Base-by-base conservation (phyloP, 352 stramenopile species). In the Globisporangium lucens region DNA sequence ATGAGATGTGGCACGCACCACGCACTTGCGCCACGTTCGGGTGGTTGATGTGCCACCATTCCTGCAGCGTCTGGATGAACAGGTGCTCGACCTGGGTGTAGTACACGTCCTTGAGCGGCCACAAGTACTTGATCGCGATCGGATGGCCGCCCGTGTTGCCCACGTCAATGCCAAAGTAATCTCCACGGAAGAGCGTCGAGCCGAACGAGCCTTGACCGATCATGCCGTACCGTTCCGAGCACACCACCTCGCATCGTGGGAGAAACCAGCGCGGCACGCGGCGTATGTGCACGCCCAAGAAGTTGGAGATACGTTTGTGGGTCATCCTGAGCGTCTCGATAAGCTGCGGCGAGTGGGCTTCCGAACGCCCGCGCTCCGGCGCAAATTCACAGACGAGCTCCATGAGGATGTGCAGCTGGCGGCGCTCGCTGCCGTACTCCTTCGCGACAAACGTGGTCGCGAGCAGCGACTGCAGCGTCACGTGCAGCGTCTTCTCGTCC, bases 241-340 rank as follows among this genome's bases (percentile, higher is more conserved):
- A 89, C 35, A 87, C 79, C 22, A 92, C 73, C 38, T 87, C 75
- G 10, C 63, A 73, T 1, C 74, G 65, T 1, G 83, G 74, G 10
- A 89, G 57, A 56, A 86, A 92, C 83, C 83, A 92, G 22, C 73
- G 73, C 5, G 83, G 83, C 9, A 92, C 76, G 20, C 79, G 78
- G 9, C 80, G 77, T 49, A 83, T 64, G 41, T 81, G 81, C 46
- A 89, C 53, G 30, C 72, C 78, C 46, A 66, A 85, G 55, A 78
- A 77, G 67, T 71, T 82, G 46, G 75, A 80, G 60, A 88, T 76
- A 8, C 79, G 77, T 61, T 79, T 75, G 68, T 92, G 83, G 9
- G 77, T 79, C 75, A 85, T 85, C 72, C 83, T 83, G 57, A 92
- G 72, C 29, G 78, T 86, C 72, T 90, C 83, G 9, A 89, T 56